These are phyloP conservation scores for Phytophthora pini DNA, from an alignment of 352 stramenopile genomes.

Conservation along the genomic window DNA sequence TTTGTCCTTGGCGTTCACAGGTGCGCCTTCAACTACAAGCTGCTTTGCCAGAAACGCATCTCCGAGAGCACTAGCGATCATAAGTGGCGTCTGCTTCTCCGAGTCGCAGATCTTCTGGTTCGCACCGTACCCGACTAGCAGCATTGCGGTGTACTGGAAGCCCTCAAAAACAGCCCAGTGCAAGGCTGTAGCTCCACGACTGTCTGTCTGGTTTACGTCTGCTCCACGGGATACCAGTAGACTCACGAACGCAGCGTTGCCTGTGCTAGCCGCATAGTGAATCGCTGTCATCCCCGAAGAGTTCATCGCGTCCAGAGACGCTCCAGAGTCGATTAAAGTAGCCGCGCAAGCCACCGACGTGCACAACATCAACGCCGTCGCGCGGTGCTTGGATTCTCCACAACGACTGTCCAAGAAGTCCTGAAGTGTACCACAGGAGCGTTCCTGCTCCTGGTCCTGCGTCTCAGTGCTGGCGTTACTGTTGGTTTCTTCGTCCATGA, in stretches of 20 bases:
- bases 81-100: slow-evolving; percentile 79
- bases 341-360: slow-evolving; percentile 70
- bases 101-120: slow-evolving; percentile 85
- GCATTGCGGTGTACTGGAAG: slow-evolving; percentile 85
- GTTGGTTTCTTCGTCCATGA: slow-evolving; percentile 25
- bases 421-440: slow-evolving; percentile 32
- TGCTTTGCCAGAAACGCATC: slow-evolving; percentile 86
- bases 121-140: slow-evolving; percentile 83
- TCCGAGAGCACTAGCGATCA: slow-evolving; percentile 83
- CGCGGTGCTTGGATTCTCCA: slow-evolving; percentile 72
- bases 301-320: slow-evolving; percentile 58
- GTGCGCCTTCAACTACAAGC: slow-evolving; percentile 81
- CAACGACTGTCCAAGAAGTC: slow-evolving; percentile 61
- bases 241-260: slow-evolving; percentile 77
- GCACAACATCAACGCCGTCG: slow-evolving; percentile 79
- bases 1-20: slow-evolving; percentile 66
- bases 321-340: slow-evolving; percentile 64
- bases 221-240: slow-evolving; percentile 65
- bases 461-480: slow-evolving; percentile 36
- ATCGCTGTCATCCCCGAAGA: slow-evolving; percentile 83
- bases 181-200: slow-evolving; percentile 70
- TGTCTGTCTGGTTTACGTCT: slow-evolving; percentile 76
- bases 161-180: slow-evolving; percentile 89
- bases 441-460: slow-evolving; percentile 27
- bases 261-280: slow-evolving; percentile 83